Conservation (phyloP, 371 early-diverging fungal genomes). For the Entomophthora muscae region DNA sequence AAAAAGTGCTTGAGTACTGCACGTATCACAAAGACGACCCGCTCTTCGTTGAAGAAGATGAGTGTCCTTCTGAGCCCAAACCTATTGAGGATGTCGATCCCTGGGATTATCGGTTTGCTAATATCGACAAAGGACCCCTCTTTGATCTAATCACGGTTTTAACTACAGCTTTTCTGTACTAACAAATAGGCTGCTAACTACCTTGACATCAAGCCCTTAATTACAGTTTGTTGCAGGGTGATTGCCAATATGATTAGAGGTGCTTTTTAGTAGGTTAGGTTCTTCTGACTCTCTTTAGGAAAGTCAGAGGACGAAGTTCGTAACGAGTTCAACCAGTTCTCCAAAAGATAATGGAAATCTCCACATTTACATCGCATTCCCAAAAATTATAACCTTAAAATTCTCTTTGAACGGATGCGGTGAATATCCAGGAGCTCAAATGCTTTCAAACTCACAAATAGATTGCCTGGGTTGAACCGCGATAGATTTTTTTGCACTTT, state of each 20-base stretch:
- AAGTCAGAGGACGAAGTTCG: slow-evolving; percentile 89
- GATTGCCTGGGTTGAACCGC: slow-evolving; percentile 78
- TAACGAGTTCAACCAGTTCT: slow-evolving; percentile 85
- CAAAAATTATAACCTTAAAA: no score
- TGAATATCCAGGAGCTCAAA: no score
- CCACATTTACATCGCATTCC: no score
- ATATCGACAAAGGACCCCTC: slow-evolving; percentile 57
- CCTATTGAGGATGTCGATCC: slow-evolving; percentile 49
- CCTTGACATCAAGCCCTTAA: slow-evolving; percentile 84
- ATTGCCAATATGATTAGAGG: slow-evolving; percentile 95
- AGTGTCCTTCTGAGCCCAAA: slow-evolving; percentile 24
- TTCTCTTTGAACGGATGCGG: no score
- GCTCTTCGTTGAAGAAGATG: slow-evolving; percentile 26
- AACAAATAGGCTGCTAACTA: slow-evolving; percentile 73
- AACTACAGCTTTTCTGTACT: not conserved
- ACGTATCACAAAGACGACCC: slow-evolving; percentile 58
- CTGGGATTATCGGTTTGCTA: slow-evolving; percentile 65
- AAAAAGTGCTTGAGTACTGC: slow-evolving; percentile 63
- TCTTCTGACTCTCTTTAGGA: slow-evolving; percentile 9
- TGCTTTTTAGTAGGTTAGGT: not conserved
- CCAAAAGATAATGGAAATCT: no score
- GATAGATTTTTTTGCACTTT: no score
- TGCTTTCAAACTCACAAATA: slow-evolving; percentile 70
- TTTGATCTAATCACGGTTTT: slow-evolving; percentile 47
- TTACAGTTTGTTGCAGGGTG: slow-evolving; percentile 73